Percentiles rank a stretch among this genome's conserved stretches.
phyloP scores from a whole-genome alignment of 2,329 filamentous ascomycete genomes.

The Neoscytalidium dimidiatum region DNA sequence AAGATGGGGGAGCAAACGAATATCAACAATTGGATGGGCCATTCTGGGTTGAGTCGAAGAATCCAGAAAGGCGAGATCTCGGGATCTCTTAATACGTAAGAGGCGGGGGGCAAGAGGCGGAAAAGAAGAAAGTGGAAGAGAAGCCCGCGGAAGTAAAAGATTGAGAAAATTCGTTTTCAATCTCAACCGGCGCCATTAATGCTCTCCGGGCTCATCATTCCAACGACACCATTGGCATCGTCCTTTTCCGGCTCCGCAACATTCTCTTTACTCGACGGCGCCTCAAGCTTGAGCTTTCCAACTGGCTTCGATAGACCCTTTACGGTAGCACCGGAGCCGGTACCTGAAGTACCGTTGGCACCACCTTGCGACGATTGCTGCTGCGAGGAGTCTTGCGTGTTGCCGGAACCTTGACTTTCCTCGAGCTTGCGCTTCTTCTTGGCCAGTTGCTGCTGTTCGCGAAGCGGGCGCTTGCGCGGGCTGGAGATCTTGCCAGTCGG shows the following conservation, averaged over 20 bases:
- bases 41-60: neutral
- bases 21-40: neutral
- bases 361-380: slow-evolving; percentile 2
- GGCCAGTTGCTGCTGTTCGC: slow-evolving; percentile 79
- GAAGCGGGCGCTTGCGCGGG: slow-evolving; percentile 78
- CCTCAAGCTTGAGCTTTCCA: slow-evolving; percentile 50
- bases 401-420: slow-evolving; percentile 36
- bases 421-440: slow-evolving; percentile 82
- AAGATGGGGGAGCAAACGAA: slow-evolving; percentile 5
- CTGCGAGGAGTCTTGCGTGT: slow-evolving; percentile 7
- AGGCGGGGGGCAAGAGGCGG: neutral
- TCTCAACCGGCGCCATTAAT: slow-evolving; percentile 42
- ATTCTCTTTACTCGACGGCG: slow-evolving; percentile 57
- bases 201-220: slow-evolving; percentile 85
- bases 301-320: slow-evolving; percentile 57
- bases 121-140: neutral
- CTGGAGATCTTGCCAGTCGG: slow-evolving; percentile 85
- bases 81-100: neutral
- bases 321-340: slow-evolving; percentile 18
- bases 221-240: slow-evolving; percentile 62
- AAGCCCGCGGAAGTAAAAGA: slow-evolving; percentile 11
- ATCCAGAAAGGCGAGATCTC: slow-evolving; percentile 9
- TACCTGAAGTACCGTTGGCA: neutral
- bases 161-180: slow-evolving; percentile 8
- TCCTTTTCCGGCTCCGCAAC: slow-evolving; percentile 66